Conservation (phyloP, 2,329 filamentous ascomycete genomes). For the Cordyceps pruinosa region DNA sequence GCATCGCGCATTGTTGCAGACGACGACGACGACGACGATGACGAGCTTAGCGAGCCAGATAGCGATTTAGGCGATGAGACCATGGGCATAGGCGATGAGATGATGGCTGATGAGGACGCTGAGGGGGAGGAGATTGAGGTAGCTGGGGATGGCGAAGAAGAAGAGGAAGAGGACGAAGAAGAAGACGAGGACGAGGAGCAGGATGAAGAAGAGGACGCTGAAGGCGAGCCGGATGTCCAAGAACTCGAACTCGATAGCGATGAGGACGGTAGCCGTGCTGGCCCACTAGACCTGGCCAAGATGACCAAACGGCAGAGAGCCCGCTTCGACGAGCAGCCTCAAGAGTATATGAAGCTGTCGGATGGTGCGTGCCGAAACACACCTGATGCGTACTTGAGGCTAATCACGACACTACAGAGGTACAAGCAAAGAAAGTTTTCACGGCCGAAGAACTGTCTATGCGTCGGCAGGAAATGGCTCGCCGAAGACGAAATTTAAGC, state of each 20-base stretch:
- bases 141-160: slow-evolving; percentile 34
- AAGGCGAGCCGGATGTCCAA: slow-evolving; percentile 32
- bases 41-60: slow-evolving; percentile 46
- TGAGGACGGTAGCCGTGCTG: slow-evolving; percentile 40
- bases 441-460: slow-evolving; percentile 57
- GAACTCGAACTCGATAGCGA: slow-evolving; percentile 37
- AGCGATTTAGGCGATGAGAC: slow-evolving; percentile 20
- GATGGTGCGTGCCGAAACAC: slow-evolving; percentile 40
- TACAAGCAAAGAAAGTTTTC: slow-evolving; percentile 56
- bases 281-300: slow-evolving; percentile 48
- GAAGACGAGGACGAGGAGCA: slow-evolving; percentile 33
- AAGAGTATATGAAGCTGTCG: slow-evolving; percentile 53
- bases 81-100: slow-evolving; percentile 35
- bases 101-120: slow-evolving; percentile 41
- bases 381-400: slow-evolving; percentile 9
- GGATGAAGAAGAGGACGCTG: slow-evolving; percentile 29
- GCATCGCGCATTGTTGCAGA: slow-evolving; percentile 25
- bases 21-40: slow-evolving; percentile 43
- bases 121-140: slow-evolving; percentile 37
- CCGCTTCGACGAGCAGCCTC: slow-evolving; percentile 49
- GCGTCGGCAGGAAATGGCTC: slow-evolving; percentile 56
- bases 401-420: slow-evolving; percentile 37
- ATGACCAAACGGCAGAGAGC: slow-evolving; percentile 56
- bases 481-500: slow-evolving; percentile 53
- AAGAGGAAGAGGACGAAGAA: slow-evolving; percentile 30